A percentile compares a stretch with the other conserved stretches of the same genome.
Evolutionary conservation across 2,329 filamentous ascomycete species (phyloP).

Genomic region (Zymoseptoria crescenta): DNA sequence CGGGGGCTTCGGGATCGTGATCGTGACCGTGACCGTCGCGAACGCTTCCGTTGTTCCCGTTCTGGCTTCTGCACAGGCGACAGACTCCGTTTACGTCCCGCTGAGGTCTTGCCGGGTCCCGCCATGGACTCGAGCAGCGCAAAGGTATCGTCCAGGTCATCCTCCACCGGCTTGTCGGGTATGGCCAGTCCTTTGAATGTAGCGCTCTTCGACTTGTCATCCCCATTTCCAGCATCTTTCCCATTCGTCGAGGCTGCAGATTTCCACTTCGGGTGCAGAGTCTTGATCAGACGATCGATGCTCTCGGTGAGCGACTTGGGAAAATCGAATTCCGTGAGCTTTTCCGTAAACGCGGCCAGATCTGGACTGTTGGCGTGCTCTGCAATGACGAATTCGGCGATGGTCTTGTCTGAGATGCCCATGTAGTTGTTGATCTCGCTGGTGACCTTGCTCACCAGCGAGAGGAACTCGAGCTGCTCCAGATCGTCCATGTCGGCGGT

Average conservation of each 20-base stretch:
- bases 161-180: slow-evolving; percentile 59
- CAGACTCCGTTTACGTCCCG: slow-evolving; percentile 51
- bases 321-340: slow-evolving; percentile 70
- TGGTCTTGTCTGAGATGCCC: slow-evolving; percentile 83
- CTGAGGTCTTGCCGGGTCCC: slow-evolving; percentile 52
- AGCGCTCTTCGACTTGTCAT: slow-evolving; percentile 63
- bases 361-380: slow-evolving; percentile 70
- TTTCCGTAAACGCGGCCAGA: slow-evolving; percentile 65
- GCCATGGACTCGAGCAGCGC: slow-evolving; percentile 83
- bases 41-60: slow-evolving; percentile 21
- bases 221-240: slow-evolving; percentile 29
- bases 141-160: slow-evolving; percentile 79
- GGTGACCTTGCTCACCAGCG: slow-evolving; percentile 88
- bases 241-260: slow-evolving; percentile 19
- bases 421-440: slow-evolving; percentile 92
- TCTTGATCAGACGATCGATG: slow-evolving; percentile 77
- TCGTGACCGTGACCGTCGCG: slow-evolving; percentile 43
- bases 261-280: slow-evolving; percentile 88
- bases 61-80: slow-evolving; percentile 45
- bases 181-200: slow-evolving; percentile 88
- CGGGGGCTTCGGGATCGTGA: slow-evolving; percentile 40
- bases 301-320: slow-evolving; percentile 82
- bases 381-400: slow-evolving; percentile 93
- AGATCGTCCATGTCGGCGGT: slow-evolving; percentile 69
- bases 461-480: slow-evolving; percentile 82